Evolutionary conservation across 2,329 filamentous ascomycete species (phyloP), one percentile per base, ranked within the genome.

Genomic region (Venturia effusa): DNA sequence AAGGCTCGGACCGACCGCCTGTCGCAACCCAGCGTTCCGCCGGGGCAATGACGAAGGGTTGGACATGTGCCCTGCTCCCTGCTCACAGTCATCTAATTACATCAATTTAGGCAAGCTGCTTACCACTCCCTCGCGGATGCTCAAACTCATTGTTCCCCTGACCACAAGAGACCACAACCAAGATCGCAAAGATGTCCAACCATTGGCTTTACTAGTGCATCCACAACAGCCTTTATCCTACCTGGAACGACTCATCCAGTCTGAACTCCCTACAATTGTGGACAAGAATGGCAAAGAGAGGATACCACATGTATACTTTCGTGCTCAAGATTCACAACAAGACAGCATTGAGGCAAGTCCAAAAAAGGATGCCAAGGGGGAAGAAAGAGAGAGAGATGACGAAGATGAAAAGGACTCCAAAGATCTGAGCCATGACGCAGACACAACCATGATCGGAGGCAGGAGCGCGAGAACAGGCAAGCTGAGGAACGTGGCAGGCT

Each of bases 221-320:
- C 92, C 92, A 0, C 90, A 95, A 67, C 92, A 97, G 71, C 92
- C 92, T 0, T 81, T 97, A 3, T 96, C 90, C 10, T 96, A 96
- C 73, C 85, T 96, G 51, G 90, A 96, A 73, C 85, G 90, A 10
- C 79, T 97, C 3, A 92, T 97, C 59, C 92, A 96, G 71, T 88
- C 90, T 62, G 92, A 96, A 74, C 80, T 96, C 0, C 89, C 90
- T 0, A 84, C 84, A 0, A 79, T 93, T 17, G 78, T 82, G 41
- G 79, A 77, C 0, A 82, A 83, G 64, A 75, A 85, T 59, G 84
- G 87, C 10, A 83, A 84, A 7, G 85, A 90, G 67, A 86, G 87
- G 67, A 82, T 89, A 1, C 90, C 91, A 0, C 83, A 81, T 41
- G 83, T 96, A 1, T 84, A 87, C 43, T 97, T 97, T 71, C 83